Evolutionary conservation across 129 eudicot genomes (phyloP), one percentile per base, ranked within the genome.

Genomic region (Oenanthe sinensis): DNA sequence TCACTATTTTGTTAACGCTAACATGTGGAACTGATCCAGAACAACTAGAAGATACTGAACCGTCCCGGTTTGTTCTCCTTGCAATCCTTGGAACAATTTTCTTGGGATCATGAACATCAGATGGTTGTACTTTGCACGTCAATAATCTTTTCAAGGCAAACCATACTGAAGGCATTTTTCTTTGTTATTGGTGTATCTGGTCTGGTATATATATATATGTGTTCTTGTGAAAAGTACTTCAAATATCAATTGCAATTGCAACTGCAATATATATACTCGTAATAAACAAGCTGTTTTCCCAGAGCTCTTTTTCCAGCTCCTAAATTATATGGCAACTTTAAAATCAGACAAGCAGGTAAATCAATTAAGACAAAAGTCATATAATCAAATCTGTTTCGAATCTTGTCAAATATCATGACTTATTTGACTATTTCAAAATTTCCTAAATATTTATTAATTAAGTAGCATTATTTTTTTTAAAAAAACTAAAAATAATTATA

Each of bases 81-180:
- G 71, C 11, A 74, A 79, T 90, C 78, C 80, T 87, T 3, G 83
- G 83, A 78, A 83, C 76, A 79, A 76, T 84, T 5, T 75, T 71
- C 65, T 76, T 81, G 75, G 95, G 95, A 79, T 91, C 97, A 80
- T 91, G 81, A 44, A 89, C 98, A 43, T 93, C 93, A 16, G 84
- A 33, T 82, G 88, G 84, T 65, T 89, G 83, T 75, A 95, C 80
- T 85, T 84, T 85, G 91, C 98, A 93, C n/a, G 84, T 81, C 76
- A 93, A 44, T 78, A 97, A 91, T 72, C 75, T 93, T 88, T 85
- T 86, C 43, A 91, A 65, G 24, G 90, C 82, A 82, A 86, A 85
- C 98, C 98, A 93, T 63, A 89, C 91, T 58, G 97, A 87, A 47
- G 97, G 92, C 98, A 93, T 93, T 74, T 84, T 75, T 5, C 22